Evolutionary conservation across 805 yeast genomes (phyloP).

Genomic region (Cyberlindnera americana): DNA sequence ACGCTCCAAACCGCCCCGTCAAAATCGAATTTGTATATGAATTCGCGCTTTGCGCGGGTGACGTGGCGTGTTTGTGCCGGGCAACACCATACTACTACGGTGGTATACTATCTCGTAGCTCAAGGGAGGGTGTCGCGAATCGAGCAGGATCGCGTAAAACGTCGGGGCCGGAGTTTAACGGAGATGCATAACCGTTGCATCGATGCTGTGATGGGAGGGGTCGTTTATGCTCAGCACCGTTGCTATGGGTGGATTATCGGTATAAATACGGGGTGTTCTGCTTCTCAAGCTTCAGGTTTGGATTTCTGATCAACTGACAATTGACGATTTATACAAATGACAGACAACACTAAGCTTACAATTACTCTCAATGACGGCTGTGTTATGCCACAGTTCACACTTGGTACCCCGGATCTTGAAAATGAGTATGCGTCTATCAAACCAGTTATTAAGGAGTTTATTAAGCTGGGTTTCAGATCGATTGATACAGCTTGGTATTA

Average conservation of each 20-base stretch:
- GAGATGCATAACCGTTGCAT: not conserved
- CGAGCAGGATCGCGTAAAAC: no score
- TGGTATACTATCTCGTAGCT: no score
- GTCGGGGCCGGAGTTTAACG: slow-evolving; percentile 2
- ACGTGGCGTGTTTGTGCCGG: no score
- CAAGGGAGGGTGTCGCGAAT: no score
- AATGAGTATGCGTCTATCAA: slow-evolving; percentile 44
- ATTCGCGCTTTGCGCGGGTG: no score
- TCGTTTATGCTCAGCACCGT: not conserved
- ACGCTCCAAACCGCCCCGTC: no score
- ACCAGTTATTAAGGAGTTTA: slow-evolving; percentile 39
- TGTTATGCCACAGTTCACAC: slow-evolving; percentile 61
- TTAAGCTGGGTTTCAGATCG: slow-evolving; percentile 59
- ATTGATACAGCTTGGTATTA: slow-evolving; percentile 75
- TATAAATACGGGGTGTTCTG: not conserved
- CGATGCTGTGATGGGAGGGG: not conserved
- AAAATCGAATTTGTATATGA: no score
- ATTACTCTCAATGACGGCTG: slow-evolving; percentile 50
- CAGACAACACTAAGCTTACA: slow-evolving; percentile 3
- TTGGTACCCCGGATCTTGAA: slow-evolving; percentile 61
- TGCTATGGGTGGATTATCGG: not conserved
- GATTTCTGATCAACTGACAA: no score
- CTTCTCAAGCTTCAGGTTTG: no score
- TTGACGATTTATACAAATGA: no score
- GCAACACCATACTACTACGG: no score